Conservation (phyloP, 192 early-diverging fungal species). For the Phlyctochytrium bullatum region DNA sequence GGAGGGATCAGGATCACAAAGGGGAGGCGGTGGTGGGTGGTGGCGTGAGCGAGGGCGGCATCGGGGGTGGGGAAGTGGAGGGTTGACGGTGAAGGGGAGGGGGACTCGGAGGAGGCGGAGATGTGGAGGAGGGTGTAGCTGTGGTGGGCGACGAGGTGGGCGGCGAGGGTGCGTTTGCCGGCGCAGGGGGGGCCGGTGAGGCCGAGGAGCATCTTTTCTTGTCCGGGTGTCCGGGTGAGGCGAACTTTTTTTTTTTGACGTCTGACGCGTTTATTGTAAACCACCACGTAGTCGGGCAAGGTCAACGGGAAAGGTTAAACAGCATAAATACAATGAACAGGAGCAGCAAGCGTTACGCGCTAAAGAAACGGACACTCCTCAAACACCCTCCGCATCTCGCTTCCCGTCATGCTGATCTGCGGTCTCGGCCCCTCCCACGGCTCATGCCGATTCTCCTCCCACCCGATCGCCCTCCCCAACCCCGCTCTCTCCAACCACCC, state of each 20-base stretch:
- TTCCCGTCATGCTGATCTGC: too few species aligned
- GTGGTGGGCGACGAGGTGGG: slow-evolving; percentile 50
- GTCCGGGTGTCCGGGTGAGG: background rate
- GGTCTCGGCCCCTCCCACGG: too few species aligned
- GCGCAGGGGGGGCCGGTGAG: slow-evolving; percentile 63
- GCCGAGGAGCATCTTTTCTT: slow-evolving; percentile 44
- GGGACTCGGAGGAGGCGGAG: slow-evolving; percentile 1
- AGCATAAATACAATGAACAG: background rate
- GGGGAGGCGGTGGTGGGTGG: slow-evolving; percentile 55
- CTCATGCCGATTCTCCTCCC: too few species aligned
- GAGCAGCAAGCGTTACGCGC: background rate
- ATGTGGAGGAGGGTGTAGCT: slow-evolving; percentile 48
- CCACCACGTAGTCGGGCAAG: background rate
- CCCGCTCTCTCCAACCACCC: too few species aligned
- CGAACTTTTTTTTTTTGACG: background rate
- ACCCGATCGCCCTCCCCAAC: too few species aligned
- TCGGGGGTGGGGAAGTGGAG: slow-evolving; percentile 51
- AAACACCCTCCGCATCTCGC: background rate
- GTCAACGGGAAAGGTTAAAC: too few species aligned
- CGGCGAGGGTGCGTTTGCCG: slow-evolving; percentile 66
- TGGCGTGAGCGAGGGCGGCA: slow-evolving; percentile 67
- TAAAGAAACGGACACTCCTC: too few species aligned
- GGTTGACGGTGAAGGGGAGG: background rate
- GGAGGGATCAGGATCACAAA: background rate
- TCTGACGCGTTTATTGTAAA: background rate